Evolutionary conservation across 163 green algal genomes (phyloP).

Genomic region (Chlamydomonas reinhardtii): DNA sequence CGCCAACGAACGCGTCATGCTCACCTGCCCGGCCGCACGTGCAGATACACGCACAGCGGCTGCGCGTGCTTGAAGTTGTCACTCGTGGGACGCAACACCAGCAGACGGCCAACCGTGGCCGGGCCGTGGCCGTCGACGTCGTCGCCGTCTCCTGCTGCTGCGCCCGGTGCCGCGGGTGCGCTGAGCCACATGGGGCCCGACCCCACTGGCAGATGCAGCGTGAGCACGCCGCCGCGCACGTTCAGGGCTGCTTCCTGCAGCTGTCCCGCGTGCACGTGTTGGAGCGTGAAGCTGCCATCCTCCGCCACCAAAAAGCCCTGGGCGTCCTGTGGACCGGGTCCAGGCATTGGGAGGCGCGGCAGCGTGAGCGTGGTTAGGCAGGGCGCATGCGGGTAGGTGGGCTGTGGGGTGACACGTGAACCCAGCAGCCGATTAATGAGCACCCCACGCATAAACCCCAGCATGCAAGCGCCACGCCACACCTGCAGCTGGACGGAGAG

Average conservation of each 20-base stretch:
- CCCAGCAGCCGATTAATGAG: too few species aligned
- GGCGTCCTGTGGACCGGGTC: conserved; percentile 2
- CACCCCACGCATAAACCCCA: too few species aligned
- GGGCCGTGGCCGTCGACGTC: too few species aligned
- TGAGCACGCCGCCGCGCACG: not conserved
- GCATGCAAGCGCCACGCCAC: too few species aligned
- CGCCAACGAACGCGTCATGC: too few species aligned
- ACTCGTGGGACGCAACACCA: not conserved
- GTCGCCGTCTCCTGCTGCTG: too few species aligned
- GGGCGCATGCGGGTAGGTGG: too few species aligned
- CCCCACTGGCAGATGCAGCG: not conserved
- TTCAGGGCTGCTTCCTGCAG: too few species aligned
- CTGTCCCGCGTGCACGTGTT: too few species aligned
- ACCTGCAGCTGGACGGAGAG: conserved; percentile 4
- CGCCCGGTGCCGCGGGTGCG: not conserved
- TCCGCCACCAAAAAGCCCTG: conserved; percentile 1
- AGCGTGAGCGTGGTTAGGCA: too few species aligned
- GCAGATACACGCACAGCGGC: conserved; percentile 20
- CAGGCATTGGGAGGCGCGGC: too few species aligned
- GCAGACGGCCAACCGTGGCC: not conserved
- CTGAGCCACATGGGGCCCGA: not conserved
- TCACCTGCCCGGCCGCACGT: not conserved
- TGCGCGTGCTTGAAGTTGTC: not conserved
- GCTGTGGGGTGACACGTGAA: too few species aligned
- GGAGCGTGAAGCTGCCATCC: conserved; percentile 18